A percentile compares a stretch with the other conserved stretches of the same genome.
phyloP scores from a whole-genome alignment of 2,329 filamentous ascomycete genomes.

The Fusarium verticillioides region DNA sequence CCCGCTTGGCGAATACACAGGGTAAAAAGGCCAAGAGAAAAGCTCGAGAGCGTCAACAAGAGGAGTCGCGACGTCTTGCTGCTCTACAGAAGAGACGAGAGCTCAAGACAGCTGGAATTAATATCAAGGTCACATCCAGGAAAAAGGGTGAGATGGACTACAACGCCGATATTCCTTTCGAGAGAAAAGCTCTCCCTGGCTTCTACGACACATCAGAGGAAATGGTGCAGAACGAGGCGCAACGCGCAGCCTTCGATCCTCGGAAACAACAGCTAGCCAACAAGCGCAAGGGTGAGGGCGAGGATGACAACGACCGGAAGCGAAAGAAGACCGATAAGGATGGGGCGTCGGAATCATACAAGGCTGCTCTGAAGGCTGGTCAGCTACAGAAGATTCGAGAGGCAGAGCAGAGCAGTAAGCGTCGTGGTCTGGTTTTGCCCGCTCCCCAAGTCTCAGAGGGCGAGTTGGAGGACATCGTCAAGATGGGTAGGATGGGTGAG shows the following conservation, averaged over 20 bases:
- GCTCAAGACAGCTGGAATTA: constrained; percentile 97
- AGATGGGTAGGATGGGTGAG: constrained; percentile 96
- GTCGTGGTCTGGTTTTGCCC: constrained; percentile 83
- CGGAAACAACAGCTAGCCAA: constrained; percentile 89
- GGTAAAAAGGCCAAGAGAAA: constrained; percentile 99
- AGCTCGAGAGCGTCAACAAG: constrained; percentile 92
- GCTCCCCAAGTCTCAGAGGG: constrained; percentile 91
- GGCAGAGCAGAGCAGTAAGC: constrained; percentile 96
- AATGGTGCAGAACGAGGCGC: constrained; percentile 80
- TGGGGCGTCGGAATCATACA: constrained; percentile 78
- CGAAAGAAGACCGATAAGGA: constrained; percentile 90
- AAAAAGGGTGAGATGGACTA: constrained; percentile 99
- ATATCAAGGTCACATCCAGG: constrained; percentile 91
- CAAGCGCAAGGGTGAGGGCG: constrained; percentile 95
- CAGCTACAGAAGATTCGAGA: constrained; percentile 95
- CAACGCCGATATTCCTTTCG: constrained; percentile 98
- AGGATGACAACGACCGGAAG: constrained; percentile 83
- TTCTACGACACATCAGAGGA: constrained; percentile 96
- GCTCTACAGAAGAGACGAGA: constrained; percentile 94
- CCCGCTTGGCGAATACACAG: constrained; percentile 95
- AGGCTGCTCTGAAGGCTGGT: constrained; percentile 90
- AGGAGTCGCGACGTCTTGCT: constrained; percentile 90
- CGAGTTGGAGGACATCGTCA: constrained; percentile 97
- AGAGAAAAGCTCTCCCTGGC: constrained; percentile 86
- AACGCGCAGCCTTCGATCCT: constrained; percentile 88